These are phyloP conservation scores for Nicotiana noctiflora DNA, from an alignment of 257 asterid species.

Conservation along the genomic window DNA sequence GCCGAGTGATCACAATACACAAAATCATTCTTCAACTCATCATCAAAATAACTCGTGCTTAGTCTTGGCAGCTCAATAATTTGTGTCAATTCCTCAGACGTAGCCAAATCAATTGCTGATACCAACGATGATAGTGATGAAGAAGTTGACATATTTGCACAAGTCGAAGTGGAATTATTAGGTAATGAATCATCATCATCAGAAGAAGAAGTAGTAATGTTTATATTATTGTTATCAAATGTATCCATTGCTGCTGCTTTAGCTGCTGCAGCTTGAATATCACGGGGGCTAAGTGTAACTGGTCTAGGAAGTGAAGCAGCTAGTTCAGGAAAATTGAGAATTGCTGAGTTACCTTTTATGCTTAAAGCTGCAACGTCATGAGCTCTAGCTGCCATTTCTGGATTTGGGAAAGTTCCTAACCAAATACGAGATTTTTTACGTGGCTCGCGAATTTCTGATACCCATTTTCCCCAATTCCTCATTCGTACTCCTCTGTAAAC, in stretches of 20 bases:
- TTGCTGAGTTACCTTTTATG: constrained; percentile 68
- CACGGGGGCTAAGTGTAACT: constrained; percentile 55
- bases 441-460: constrained; percentile 80
- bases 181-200: background rate
- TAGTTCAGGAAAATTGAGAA: constrained; percentile 61
- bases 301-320: constrained; percentile 58
- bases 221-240: constrained; percentile 17
- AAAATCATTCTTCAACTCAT: constrained; percentile 36
- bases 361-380: constrained; percentile 82
- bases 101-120: constrained; percentile 30
- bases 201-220: constrained; percentile 13
- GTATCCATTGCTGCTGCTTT: constrained; percentile 82
- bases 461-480: constrained; percentile 96
- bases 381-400: constrained; percentile 95
- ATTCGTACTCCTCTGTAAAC: constrained; percentile 74
- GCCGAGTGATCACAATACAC: constrained; percentile 29
- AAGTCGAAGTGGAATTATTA: constrained; percentile 1
- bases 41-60: constrained; percentile 32
- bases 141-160: constrained; percentile 14
- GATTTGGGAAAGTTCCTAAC: constrained; percentile 73
- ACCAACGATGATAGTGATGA: constrained; percentile 32
- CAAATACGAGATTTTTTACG: constrained; percentile 80
- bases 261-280: constrained; percentile 75
- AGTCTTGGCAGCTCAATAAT: constrained; percentile 70
- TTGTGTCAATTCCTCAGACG: constrained; percentile 56